phyloP scores from a whole-genome alignment of 2,329 filamentous ascomycete species.

The Pseudogymnoascus sp. region DNA sequence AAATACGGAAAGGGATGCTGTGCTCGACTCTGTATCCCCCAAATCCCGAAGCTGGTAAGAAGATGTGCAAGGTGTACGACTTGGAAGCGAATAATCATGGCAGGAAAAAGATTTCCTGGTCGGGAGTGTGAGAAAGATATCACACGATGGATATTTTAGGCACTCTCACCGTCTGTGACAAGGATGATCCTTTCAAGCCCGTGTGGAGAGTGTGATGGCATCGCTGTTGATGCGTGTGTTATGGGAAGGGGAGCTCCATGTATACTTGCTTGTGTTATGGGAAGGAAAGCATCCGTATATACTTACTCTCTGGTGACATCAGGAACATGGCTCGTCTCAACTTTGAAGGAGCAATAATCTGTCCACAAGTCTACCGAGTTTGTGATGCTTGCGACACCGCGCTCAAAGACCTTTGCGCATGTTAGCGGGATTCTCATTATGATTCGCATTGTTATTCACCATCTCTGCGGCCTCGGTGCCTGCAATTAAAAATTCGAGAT shows the following conservation, averaged over 20 bases:
- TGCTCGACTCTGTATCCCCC: slow-evolving; percentile 43
- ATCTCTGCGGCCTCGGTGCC: slow-evolving; percentile 96
- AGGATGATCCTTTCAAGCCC: slow-evolving; percentile 31
- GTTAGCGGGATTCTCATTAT: slow-evolving; percentile 22
- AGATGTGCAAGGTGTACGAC: slow-evolving; percentile 30
- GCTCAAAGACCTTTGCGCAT: slow-evolving; percentile 70
- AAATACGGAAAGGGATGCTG: slow-evolving; percentile 54
- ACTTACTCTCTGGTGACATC: slow-evolving; percentile 99
- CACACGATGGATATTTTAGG: slow-evolving; percentile 51
- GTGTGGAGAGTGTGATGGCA: slow-evolving; percentile 21
- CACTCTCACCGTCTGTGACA: slow-evolving; percentile 63
- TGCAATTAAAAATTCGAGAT: slow-evolving; percentile 92
- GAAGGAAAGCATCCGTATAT: slow-evolving; percentile 57
- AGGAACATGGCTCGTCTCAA: slow-evolving; percentile 90
- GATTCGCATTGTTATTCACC: slow-evolving; percentile 44
- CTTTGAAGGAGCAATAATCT: slow-evolving; percentile 96
- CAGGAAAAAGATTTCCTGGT: slow-evolving; percentile 49
- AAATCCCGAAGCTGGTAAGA: slow-evolving; percentile 38
- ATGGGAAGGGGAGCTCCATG: slow-evolving; percentile 58
- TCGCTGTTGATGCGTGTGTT: slow-evolving; percentile 42
- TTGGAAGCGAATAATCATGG: slow-evolving; percentile 39
- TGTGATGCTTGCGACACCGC: slow-evolving; percentile 85
- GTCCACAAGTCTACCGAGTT: slow-evolving; percentile 96
- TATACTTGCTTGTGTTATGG: slow-evolving; percentile 68
- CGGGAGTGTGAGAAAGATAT: slow-evolving; percentile 57